Conservation (phyloP, 1,284 basidiomycete species). For the Neolentinus lepideus region DNA sequence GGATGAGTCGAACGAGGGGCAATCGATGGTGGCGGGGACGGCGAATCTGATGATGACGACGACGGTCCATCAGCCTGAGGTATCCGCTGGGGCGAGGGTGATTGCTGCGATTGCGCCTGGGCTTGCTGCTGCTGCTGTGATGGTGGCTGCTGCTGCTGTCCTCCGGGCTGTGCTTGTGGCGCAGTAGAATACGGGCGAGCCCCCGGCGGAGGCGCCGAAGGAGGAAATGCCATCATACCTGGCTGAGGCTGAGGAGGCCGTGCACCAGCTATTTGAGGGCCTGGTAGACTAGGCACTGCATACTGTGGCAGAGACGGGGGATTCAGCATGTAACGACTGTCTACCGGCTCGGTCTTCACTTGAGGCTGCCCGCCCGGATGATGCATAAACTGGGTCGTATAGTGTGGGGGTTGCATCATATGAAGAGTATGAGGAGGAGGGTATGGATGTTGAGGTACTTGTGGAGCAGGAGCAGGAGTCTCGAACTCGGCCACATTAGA, state of each 20-base stretch:
- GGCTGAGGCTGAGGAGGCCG: constrained; percentile 37
- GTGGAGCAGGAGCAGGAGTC: constrained; percentile 35
- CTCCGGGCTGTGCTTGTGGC: constrained; percentile 13
- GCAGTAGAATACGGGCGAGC: constrained; percentile 5
- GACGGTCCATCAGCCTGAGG: constrained; percentile 62
- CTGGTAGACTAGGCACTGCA: constrained; percentile 54
- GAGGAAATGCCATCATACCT: constrained; percentile 13
- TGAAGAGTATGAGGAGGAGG: constrained; percentile 19
- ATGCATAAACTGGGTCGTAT: constrained; percentile 36
- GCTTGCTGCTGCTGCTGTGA: constrained; percentile 5
- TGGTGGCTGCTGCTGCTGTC: constrained; percentile 12
- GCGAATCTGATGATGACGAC: constrained; percentile 50
- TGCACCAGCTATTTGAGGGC: constrained; percentile 47
- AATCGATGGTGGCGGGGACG: constrained; percentile 51
- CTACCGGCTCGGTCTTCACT: constrained; percentile 64
- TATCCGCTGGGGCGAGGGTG: constrained; percentile 32
- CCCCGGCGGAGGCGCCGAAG: neutral
- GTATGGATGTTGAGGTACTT: constrained; percentile 19
- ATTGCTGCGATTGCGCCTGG: neutral
- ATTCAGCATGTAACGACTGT: constrained; percentile 53
- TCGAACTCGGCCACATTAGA: constrained; percentile 95
- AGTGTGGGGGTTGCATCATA: constrained; percentile 19
- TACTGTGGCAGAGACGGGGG: constrained; percentile 35
- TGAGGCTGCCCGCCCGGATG: constrained; percentile 29
- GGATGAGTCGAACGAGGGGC: constrained; percentile 45